Evolutionary conservation across 306 rosid species (phyloP), one percentile per base, ranked within the genome.

Genomic region (Vigna reflexopilosa): DNA sequence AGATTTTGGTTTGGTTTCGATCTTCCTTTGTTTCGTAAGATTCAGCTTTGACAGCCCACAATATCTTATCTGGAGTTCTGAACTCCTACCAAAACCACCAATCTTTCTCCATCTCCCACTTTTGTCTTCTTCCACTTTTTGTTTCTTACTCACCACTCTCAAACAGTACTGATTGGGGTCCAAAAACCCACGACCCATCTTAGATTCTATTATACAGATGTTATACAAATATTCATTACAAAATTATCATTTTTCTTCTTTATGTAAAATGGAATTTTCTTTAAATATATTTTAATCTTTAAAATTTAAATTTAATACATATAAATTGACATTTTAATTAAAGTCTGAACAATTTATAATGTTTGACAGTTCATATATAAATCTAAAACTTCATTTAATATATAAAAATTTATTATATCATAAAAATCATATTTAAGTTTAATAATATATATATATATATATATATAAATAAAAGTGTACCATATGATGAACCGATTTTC

Each of bases 11-110:
- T 9, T 78, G 26, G 34, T 73, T 80, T 70, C 9, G 26, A 42
- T 73, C 34, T 79, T 77, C 76, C 75, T 19, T 66, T 9, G 74
- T 62, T 66, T 68, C 66, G 12, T 22, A 32, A 34, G 30, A 89
- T 75, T 83, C 89, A 73, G 67, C 86, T 83, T 73, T 77, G 86
- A 75, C 89, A 85, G 91, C 97, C 93, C 97, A 91, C 97, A 91
- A 83, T 84, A 92, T 89, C 76, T 58, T 16, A 20, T 54, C 30
- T 64, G 74, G 17, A 54, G 74, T 80, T 70, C 57, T 75, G 81
- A 61, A 68, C 70, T 45, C 44, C 56, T 70, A 67, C 78, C 83
- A 70, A 88, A 83, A 83, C 91, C 83, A 73, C 85, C 78, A 14
- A 34, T 82, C 32, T 72, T 24, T 55, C 73, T 65, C 16, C 74